Conservation (phyloP, 768 basidiomycete species). For the Tricholoma flavovirens region DNA sequence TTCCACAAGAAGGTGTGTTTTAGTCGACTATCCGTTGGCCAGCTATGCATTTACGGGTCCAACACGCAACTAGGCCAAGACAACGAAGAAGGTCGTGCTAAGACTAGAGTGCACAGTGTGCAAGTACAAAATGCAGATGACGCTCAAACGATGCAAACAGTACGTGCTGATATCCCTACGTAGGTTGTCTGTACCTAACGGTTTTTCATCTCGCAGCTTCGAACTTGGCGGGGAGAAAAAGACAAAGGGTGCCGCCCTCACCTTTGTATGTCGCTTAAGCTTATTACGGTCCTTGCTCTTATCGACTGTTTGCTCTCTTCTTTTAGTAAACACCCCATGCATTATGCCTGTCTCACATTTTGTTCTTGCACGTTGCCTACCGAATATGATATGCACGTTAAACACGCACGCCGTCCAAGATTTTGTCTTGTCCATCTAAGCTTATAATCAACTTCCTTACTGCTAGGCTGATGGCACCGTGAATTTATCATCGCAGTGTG, state of each 20-base stretch:
- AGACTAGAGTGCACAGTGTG: slow-evolving; percentile 96
- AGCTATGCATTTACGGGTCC: neutral
- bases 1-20: slow-evolving; percentile 97
- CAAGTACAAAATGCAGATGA: slow-evolving; percentile 97
- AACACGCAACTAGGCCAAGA: slow-evolving; percentile 67
- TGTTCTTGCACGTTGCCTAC: slow-evolving; percentile 7
- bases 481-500: too few species aligned
- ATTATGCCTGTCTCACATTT: slow-evolving; percentile 15
- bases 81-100: slow-evolving; percentile 99
- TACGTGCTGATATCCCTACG: slow-evolving; percentile 34
- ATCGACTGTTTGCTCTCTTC: neutral
- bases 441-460: too few species aligned
- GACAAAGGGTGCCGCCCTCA: slow-evolving; percentile 94
- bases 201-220: slow-evolving; percentile 52
- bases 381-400: slow-evolving; percentile 20
- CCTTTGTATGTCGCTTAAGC: slow-evolving; percentile 65
- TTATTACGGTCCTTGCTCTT: neutral
- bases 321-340: slow-evolving; percentile 16
- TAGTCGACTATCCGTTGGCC: neutral
- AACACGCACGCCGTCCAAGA: neutral
- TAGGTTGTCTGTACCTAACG: neutral
- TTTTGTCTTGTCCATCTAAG: too few species aligned
- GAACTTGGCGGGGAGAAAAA: slow-evolving; percentile 99
- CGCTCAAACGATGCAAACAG: slow-evolving; percentile 99
- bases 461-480: too few species aligned